phyloP scores from a whole-genome alignment of 192 early-diverging fungal species.

The Haplosporangium gracile region DNA sequence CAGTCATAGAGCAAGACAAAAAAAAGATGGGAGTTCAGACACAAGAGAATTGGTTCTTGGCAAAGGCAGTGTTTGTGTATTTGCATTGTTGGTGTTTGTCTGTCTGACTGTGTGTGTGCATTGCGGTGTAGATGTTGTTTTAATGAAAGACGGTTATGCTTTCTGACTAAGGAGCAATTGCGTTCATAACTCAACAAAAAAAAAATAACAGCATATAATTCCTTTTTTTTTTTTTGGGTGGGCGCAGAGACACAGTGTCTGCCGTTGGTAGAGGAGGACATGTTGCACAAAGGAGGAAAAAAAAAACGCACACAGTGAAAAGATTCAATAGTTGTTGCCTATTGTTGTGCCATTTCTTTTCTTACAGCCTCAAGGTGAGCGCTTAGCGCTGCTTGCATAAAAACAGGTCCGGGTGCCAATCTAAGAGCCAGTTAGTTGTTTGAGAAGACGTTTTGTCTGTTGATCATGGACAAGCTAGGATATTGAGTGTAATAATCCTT shows the following conservation, averaged over 20 bases:
- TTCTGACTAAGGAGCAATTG: slow-evolving; percentile 7
- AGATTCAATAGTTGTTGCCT: background rate
- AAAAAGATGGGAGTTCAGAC: background rate
- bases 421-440: background rate
- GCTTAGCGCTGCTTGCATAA: background rate
- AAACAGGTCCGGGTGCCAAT: background rate
- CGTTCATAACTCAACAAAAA: background rate
- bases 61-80: background rate
- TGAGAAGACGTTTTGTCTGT: background rate
- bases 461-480: background rate
- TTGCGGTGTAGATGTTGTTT: background rate
- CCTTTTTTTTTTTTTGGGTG: background rate
- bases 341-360: background rate
- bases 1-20: background rate
- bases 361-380: background rate
- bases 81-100: background rate
- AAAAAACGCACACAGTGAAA: background rate
- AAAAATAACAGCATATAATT: background rate
- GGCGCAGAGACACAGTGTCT: background rate
- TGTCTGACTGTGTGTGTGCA: background rate
- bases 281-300: background rate
- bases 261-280: background rate
- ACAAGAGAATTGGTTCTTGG: background rate
- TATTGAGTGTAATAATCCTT: background rate
- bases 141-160: background rate